A percentile compares a stretch with the other conserved stretches of the same genome.
Conservation (phyloP, 1,139 yeast species). For the Lodderomyces parapsilosis region DNA sequence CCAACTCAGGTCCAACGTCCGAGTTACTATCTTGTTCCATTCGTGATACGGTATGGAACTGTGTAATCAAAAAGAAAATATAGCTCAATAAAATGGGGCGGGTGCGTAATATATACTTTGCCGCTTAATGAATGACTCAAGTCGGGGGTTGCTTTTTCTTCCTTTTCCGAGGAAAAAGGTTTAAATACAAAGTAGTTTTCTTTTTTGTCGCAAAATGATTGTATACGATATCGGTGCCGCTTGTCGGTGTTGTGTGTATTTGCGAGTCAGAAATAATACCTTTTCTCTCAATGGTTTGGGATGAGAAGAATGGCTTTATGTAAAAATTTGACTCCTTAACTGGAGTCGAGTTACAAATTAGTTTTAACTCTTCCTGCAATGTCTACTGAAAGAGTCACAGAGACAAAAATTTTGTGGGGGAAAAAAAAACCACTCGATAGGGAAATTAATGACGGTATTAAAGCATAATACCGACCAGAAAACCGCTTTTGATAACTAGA, state of each 20-base stretch:
- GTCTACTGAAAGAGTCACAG: neutral
- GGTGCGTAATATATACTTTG: too few species aligned
- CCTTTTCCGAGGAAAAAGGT: neutral
- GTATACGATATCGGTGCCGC: neutral
- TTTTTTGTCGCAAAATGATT: neutral
- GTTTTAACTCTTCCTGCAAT: neutral
- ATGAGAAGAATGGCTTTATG: neutral
- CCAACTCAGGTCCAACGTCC: neutral
- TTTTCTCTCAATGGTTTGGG: neutral
- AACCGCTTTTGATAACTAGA: too few species aligned
- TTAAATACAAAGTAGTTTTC: too few species aligned
- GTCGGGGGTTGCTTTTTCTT: neutral
- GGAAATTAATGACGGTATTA: neutral
- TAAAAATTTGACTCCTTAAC: neutral
- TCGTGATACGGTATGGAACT: neutral
- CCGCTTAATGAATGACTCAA: neutral
- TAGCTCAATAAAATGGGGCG: neutral
- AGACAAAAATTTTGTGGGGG: constrained; percentile 1
- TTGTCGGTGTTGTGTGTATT: neutral
- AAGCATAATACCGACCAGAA: neutral
- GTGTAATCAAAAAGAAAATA: neutral
- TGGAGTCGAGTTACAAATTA: too few species aligned
- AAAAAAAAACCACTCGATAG: neutral
- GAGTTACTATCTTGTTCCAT: neutral
- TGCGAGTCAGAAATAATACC: neutral